These are phyloP conservation scores for Talaromyces sp. DNA, from an alignment of 2,329 filamentous ascomycete species.

Conservation along the genomic window DNA sequence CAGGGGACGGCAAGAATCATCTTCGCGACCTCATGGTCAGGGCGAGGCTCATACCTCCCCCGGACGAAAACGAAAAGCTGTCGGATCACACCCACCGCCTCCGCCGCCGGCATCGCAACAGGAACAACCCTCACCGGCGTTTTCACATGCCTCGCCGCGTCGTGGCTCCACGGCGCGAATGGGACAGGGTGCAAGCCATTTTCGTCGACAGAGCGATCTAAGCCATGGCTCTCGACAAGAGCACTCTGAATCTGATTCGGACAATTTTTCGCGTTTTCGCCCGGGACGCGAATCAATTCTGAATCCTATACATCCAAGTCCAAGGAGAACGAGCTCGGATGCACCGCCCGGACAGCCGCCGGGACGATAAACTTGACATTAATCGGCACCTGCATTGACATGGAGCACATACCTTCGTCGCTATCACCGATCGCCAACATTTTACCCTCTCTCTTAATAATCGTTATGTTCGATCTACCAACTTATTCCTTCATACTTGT, in stretches of 20 bases:
- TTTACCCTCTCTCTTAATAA: background rate
- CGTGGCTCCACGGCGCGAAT: constrained; percentile 2
- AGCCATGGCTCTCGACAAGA: constrained; percentile 17
- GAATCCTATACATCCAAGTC: constrained; percentile 2
- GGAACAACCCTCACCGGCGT: constrained; percentile 10
- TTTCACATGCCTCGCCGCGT: background rate
- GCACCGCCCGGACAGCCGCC: background rate
- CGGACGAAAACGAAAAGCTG: constrained; percentile 73
- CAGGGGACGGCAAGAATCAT: constrained; percentile 57
- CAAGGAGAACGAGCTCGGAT: constrained; percentile 9
- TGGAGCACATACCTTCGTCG: background rate
- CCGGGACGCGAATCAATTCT: constrained; percentile 12
- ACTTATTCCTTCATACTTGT: background rate
- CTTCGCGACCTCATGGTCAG: constrained; percentile 48
- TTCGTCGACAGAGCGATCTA: constrained; percentile 19
- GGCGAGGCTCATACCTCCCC: constrained; percentile 70
- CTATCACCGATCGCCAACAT: background rate
- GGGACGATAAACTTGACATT: background rate
- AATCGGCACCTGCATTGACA: background rate
- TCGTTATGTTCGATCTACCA: background rate
- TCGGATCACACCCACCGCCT: constrained; percentile 50
- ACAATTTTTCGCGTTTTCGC: constrained; percentile 10
- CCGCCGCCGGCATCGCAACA: constrained; percentile 49
- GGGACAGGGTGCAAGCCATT: constrained; percentile 8
- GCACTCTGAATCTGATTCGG: constrained; percentile 13